Evolutionary conservation across 2,329 filamentous ascomycete genomes (phyloP).

Genomic region (Botrytis aclada): DNA sequence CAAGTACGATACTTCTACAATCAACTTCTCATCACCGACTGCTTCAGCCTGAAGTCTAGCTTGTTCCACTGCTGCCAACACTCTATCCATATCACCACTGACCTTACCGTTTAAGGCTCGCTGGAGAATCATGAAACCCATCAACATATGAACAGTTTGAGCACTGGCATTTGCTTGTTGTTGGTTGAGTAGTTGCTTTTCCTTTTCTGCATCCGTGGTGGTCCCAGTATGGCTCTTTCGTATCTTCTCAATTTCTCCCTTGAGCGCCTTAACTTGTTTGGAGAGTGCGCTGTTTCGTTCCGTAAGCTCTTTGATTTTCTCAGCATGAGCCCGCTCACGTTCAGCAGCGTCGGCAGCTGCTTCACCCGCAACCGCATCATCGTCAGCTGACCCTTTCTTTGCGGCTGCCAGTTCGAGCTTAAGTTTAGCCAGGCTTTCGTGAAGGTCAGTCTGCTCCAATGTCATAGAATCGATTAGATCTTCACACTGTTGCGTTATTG

Average conservation of each 20-base stretch:
- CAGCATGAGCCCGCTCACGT: neutral
- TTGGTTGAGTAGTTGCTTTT: neutral
- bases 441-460: neutral
- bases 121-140: constrained; percentile 1
- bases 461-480: neutral
- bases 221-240: neutral
- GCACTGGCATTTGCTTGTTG: neutral
- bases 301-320: neutral
- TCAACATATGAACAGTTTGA: neutral
- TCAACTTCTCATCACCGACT: neutral
- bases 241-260: neutral
- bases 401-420: neutral
- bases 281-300: neutral
- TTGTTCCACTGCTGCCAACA: neutral
- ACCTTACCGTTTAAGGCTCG: constrained; percentile 1
- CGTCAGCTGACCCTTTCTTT: neutral
- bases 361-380: neutral
- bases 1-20: neutral
- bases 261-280: neutral
- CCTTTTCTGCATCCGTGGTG: too few relatives aligned
- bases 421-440: neutral
- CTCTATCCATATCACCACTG: neutral
- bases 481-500: neutral
- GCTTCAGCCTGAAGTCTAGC: neutral
- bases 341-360: neutral